Conservation (phyloP, 2,329 filamentous ascomycete species). For the Fonsecaea pugnacius region DNA sequence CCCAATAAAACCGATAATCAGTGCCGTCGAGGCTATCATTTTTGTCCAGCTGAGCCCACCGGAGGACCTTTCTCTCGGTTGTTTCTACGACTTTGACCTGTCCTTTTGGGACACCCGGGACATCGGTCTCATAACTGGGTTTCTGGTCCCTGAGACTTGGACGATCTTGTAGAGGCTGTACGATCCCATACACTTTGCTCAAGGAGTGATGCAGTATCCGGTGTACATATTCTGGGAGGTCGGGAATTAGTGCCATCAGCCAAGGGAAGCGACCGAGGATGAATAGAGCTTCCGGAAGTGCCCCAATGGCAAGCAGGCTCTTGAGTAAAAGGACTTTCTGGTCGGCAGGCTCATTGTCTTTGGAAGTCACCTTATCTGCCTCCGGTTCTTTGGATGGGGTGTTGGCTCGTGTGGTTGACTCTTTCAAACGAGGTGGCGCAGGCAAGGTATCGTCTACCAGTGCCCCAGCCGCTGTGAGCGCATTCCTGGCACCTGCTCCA, state of each 20-base stretch:
- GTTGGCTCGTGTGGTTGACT: constrained; percentile 55
- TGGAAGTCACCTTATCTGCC: constrained; percentile 49
- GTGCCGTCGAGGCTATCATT: constrained; percentile 73
- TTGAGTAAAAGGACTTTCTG: constrained; percentile 86
- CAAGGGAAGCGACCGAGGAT: constrained; percentile 91
- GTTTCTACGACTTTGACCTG: constrained; percentile 65
- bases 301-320: constrained; percentile 85
- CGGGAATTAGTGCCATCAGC: constrained; percentile 82
- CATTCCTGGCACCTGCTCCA: constrained; percentile 75
- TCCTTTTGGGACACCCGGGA: constrained; percentile 71
- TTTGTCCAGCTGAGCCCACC: constrained; percentile 84
- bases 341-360: constrained; percentile 71
- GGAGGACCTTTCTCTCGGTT: constrained; percentile 68
- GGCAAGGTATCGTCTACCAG: constrained; percentile 78
- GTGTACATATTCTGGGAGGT: constrained; percentile 79
- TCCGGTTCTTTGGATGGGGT: constrained; percentile 59
- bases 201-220: constrained; percentile 83
- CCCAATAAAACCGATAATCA: constrained; percentile 92
- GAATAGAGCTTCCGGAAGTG: constrained; percentile 88
- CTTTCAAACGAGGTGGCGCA: constrained; percentile 56
- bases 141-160: constrained; percentile 53
- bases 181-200: constrained; percentile 69
- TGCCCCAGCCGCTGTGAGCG: constrained; percentile 82
- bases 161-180: constrained; percentile 53
- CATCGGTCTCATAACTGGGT: constrained; percentile 63